phyloP scores from a whole-genome alignment of 1,284 basidiomycete species.

The Moniliophthora roreri region DNA sequence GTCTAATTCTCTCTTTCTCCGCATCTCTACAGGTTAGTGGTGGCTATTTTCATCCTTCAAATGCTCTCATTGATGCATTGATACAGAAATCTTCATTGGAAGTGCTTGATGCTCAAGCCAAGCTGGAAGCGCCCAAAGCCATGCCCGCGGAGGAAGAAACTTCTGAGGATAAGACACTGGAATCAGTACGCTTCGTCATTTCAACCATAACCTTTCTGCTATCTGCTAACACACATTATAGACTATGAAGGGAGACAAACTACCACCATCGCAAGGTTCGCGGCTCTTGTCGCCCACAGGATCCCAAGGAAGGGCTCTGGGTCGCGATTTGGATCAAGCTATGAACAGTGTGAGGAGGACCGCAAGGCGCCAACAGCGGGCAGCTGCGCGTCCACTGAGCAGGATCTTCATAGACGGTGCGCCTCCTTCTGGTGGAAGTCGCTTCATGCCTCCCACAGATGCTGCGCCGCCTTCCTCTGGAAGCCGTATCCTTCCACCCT shows the following conservation, averaged over 20 bases:
- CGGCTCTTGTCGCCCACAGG: constrained; percentile 26
- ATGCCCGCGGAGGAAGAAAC: constrained; percentile 23
- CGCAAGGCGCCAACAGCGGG: constrained; percentile 57
- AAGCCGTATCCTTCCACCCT: no score
- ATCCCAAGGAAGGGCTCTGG: constrained; percentile 41
- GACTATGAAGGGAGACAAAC: constrained; percentile 19
- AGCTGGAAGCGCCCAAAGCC: constrained; percentile 25
- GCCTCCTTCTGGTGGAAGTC: constrained; percentile 38
- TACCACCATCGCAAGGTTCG: constrained; percentile 40
- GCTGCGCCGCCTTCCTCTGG: constrained; percentile 6
- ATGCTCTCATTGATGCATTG: constrained; percentile 7
- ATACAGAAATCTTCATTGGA: constrained; percentile 75
- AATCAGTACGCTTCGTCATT: constrained; percentile 28
- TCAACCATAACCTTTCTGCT: constrained; percentile 14
- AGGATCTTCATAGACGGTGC: constrained; percentile 81
- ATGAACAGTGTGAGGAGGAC: constrained; percentile 78
- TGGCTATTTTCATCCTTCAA: neutral
- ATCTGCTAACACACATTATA: constrained; percentile 1
- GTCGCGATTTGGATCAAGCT: constrained; percentile 76
- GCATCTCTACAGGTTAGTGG: constrained; percentile 61
- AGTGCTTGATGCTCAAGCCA: constrained; percentile 55
- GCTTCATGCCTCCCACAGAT: constrained; percentile 26
- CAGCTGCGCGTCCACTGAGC: constrained; percentile 47
- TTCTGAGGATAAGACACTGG: constrained; percentile 17
- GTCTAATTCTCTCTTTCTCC: constrained; percentile 71